Percentiles rank a stretch among this genome's conserved stretches.
Evolutionary conservation across 2,329 filamentous ascomycete genomes (phyloP).

Genomic region (Arthrobotrys musiformis): DNA sequence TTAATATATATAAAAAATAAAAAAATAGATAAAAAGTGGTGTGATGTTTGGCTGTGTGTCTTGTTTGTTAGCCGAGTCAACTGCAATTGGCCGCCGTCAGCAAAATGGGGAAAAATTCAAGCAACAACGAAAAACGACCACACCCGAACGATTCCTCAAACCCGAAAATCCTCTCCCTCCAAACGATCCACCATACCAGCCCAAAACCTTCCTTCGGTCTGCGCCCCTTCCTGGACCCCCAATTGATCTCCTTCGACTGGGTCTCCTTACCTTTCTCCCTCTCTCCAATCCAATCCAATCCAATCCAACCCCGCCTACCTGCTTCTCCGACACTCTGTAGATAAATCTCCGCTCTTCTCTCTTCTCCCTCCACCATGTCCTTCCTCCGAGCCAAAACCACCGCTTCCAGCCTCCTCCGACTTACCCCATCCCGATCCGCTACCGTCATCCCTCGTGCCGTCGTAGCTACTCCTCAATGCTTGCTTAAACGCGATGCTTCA

Average conservation of each 20-base stretch:
- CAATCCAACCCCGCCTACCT: no score
- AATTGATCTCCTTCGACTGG: conserved; percentile 35
- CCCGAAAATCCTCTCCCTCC: conserved; percentile 20
- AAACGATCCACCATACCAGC: neutral
- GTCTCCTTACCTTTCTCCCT: conserved; percentile 6
- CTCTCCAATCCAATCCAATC: no score
- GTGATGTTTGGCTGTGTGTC: conserved; percentile 33
- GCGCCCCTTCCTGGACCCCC: conserved; percentile 20
- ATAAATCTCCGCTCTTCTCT: conserved; percentile 46
- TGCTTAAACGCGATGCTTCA: conserved; percentile 66
- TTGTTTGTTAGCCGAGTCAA: neutral
- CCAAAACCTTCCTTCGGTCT: neutral
- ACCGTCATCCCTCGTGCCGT: conserved; percentile 24
- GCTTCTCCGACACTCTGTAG: no score
- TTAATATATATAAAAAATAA: neutral
- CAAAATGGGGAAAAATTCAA: conserved; percentile 20
- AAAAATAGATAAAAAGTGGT: conserved; percentile 32
- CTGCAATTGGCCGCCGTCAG: neutral
- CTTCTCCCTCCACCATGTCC: conserved; percentile 40
- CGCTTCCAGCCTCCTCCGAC: conserved; percentile 50
- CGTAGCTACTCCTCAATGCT: conserved; percentile 59
- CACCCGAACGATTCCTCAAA: conserved; percentile 31
- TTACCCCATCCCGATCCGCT: conserved; percentile 30
- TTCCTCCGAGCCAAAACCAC: conserved; percentile 54
- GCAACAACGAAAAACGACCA: conserved; percentile 31